Evolutionary conservation across 2,329 filamentous ascomycete genomes (phyloP), one percentile per base, ranked within the genome.

Genomic region (Ceratocystis ficicola): DNA sequence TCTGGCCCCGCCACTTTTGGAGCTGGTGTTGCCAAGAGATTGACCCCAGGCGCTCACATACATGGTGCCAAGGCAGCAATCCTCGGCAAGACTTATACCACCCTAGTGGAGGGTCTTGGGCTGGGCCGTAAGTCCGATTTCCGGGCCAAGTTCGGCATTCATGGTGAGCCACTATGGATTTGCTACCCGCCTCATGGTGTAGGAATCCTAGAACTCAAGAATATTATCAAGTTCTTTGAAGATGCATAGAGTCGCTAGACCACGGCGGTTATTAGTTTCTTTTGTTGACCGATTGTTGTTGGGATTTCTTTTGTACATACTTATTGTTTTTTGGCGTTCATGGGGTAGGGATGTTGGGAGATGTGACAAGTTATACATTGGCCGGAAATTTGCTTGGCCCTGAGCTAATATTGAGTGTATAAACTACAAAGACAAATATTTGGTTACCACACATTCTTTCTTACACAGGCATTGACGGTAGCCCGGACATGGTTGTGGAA

Each of bases 221-320:
- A 91, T n/a, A 85, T 96, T 70, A 81, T 96, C 77, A 88, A 87
- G 73, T 96, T 95, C 78, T 94, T 96, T 74, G 88, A 93, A 75
- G 89, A 89, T 69, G 84, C 84, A 69, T 70, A 64, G 60, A 32
- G 52, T 28, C 25, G 52, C 10, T 6, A 28, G 15, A 17, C 62
- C 10, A 17, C 5, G 61, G 61, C 30, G 20, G 30, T 25, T 15
- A 52, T 44, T 28, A 44, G 22, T 55, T 46, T 52, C 10, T 22
- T 55, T 57, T 55, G 50, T 57, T 22, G n/a, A 20, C 25, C 5
- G 8, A 12, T 30, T 22, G 22, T 57, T 32, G 15, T 17, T 30
- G 50, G 52, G 25, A 15, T 28, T 57, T 57, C 52, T 5, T 57
- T 28, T 32, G 52, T 57, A 57, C 22, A 28, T 57, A 57, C 28